Percentiles rank a stretch among this genome's conserved stretches.
Conservation (phyloP, 768 basidiomycete genomes). For the Trametes cingulata region DNA sequence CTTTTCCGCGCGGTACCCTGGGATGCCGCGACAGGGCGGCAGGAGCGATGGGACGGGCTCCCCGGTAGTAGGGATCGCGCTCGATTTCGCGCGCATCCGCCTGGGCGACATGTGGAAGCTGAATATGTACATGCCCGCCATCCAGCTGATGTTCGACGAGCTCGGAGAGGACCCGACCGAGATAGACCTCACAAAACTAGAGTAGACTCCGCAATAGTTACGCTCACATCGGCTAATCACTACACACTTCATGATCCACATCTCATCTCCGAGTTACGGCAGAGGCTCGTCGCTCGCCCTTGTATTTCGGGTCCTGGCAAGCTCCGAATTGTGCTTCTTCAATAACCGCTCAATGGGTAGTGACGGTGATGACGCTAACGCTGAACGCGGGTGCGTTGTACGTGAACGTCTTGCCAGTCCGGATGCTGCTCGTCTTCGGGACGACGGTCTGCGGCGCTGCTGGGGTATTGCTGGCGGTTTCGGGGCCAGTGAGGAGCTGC, state of each 20-base stretch:
- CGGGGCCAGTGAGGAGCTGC: conserved; percentile 51
- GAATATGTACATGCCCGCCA: conserved; percentile 68
- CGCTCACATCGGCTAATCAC: not conserved
- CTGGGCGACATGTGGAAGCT: conserved; percentile 88
- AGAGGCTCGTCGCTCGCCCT: too few species aligned
- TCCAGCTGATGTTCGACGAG: conserved; percentile 64
- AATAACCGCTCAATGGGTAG: conserved; percentile 14
- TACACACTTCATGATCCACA: too few species aligned
- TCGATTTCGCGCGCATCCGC: conserved; percentile 73
- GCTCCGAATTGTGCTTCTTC: too few species aligned
- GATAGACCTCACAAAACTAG: conserved; percentile 18
- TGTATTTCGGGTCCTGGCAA: too few species aligned
- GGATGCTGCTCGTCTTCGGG: conserved; percentile 47
- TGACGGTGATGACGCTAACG: conserved; percentile 39
- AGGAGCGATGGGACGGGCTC: not conserved
- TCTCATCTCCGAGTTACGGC: too few species aligned
- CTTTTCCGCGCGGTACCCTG: conserved; percentile 93
- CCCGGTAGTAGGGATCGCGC: conserved; percentile 64
- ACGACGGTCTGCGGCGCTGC: conserved; percentile 46
- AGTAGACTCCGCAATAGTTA: not conserved
- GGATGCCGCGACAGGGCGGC: conserved; percentile 52
- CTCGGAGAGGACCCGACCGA: conserved; percentile 41
- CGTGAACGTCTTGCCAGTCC: conserved; percentile 51
- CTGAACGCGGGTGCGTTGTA: conserved; percentile 55
- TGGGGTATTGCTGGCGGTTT: conserved; percentile 57